These are phyloP conservation scores for Durotheca rogersii DNA, from an alignment of 495 filamentous ascomycete species.

Conservation along the genomic window DNA sequence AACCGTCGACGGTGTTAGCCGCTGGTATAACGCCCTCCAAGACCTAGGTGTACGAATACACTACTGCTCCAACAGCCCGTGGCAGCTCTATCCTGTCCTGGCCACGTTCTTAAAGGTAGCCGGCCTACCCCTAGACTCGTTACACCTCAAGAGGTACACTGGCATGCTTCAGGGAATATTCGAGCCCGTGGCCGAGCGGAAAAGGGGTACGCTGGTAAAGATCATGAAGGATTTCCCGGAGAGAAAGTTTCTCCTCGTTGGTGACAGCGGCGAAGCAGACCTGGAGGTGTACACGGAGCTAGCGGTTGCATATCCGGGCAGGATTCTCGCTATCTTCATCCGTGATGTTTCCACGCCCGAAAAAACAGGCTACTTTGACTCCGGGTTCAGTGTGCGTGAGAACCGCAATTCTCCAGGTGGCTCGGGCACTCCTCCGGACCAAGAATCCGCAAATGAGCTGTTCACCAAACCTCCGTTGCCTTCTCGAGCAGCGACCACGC, in stretches of 20 bases:
- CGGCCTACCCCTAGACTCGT: constrained; percentile 79
- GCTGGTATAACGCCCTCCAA: constrained; percentile 80
- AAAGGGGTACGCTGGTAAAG: constrained; percentile 80
- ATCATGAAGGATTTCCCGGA: constrained; percentile 88
- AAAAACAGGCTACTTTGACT: constrained; percentile 72
- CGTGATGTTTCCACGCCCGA: constrained; percentile 85
- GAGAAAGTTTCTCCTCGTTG: constrained; percentile 85
- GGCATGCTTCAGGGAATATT: constrained; percentile 98
- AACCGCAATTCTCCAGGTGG: constrained; percentile 12
- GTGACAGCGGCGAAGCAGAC: constrained; percentile 95
- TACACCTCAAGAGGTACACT: constrained; percentile 92
- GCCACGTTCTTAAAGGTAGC: constrained; percentile 77
- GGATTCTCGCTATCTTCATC: constrained; percentile 83
- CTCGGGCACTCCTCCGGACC: constrained; percentile 11
- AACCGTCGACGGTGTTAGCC: constrained; percentile 78
- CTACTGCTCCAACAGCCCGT: constrained; percentile 92
- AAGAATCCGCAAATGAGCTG: constrained; percentile 26
- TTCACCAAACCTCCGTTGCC: constrained; percentile 35
- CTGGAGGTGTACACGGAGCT: constrained; percentile 96
- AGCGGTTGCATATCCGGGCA: constrained; percentile 76
- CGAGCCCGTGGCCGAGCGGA: constrained; percentile 92
- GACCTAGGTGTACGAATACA: constrained; percentile 81
- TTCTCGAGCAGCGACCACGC: constrained; percentile 33
- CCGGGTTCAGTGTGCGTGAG: constrained; percentile 50
- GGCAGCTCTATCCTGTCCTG: constrained; percentile 91